Conservation (phyloP, 192 early-diverging fungal genomes). For the Umbelopsis sp. region DNA sequence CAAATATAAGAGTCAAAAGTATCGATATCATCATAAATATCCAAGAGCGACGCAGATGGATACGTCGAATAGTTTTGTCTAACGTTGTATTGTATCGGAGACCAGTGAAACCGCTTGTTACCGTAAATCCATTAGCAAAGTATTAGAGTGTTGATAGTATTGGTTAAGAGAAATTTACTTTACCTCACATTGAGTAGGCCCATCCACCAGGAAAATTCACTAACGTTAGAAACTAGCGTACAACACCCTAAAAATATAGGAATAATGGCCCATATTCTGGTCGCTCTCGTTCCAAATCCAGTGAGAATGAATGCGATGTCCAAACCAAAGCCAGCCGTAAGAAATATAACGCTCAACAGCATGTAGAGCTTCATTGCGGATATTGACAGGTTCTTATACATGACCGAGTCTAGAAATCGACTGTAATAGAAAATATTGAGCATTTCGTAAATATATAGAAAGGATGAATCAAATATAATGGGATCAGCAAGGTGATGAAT, state of each 20-base stretch:
- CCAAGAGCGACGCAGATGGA: background rate
- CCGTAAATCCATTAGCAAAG: background rate
- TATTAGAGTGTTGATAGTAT: background rate
- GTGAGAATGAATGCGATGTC: conserved; percentile 45
- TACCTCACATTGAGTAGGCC: conserved; percentile 37
- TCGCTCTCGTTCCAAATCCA: conserved; percentile 22
- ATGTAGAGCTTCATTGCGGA: conserved; percentile 22
- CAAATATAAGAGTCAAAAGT: background rate
- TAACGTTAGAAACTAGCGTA: conserved; percentile 32
- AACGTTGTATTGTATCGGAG: background rate
- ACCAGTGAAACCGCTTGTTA: background rate
- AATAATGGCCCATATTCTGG: conserved; percentile 34
- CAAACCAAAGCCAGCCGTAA: conserved; percentile 36
- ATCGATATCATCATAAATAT: background rate
- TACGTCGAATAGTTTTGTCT: background rate
- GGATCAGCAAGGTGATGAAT: conserved; percentile 44
- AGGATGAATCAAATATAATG: conserved; percentile 44
- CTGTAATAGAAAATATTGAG: conserved; percentile 48
- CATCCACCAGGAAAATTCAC: conserved; percentile 40
- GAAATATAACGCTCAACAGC: conserved; percentile 23
- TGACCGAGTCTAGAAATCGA: conserved; percentile 38
- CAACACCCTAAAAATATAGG: conserved; percentile 41
- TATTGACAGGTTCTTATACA: conserved; percentile 41
- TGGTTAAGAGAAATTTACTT: background rate
- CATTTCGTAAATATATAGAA: conserved; percentile 44